Evolutionary conservation across 306 rosid genomes (phyloP).

Genomic region (Corylus americana): DNA sequence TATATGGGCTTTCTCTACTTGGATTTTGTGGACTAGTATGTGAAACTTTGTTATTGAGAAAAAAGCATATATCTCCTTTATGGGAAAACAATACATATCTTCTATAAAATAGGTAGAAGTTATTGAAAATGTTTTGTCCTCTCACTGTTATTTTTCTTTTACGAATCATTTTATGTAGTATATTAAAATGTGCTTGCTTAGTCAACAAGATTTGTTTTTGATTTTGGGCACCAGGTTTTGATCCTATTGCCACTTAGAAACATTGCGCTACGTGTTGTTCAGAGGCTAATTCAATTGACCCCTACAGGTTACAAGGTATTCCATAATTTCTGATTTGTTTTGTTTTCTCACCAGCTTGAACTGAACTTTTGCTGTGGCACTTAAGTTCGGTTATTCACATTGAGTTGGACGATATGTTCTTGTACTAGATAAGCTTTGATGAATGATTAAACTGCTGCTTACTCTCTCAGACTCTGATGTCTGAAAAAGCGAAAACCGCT

Average conservation of each 20-base stretch:
- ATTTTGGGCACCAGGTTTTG: conserved; percentile 62
- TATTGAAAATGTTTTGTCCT: not conserved
- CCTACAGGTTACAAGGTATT: conserved; percentile 80
- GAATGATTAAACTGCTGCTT: not conserved
- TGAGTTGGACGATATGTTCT: not conserved
- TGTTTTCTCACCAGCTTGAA: conserved; percentile 2
- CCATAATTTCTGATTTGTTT: not conserved
- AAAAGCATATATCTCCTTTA: not conserved
- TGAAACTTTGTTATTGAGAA: not conserved
- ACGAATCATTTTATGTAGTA: not conserved
- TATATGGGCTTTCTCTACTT: conserved; percentile 3
- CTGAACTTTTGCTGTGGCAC: not conserved
- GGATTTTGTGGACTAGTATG: not conserved
- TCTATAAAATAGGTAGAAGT: not conserved
- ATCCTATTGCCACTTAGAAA: conserved; percentile 76
- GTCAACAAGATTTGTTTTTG: conserved; percentile 1
- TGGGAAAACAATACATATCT: not conserved
- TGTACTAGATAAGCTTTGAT: not conserved
- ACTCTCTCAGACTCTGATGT: not conserved
- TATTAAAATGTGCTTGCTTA: not conserved
- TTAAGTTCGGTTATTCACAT: conserved; percentile 7
- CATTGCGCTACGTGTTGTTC: conserved; percentile 66
- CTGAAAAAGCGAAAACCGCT: not conserved
- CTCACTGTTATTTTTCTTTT: not conserved
- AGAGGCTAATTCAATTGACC: conserved; percentile 79